Evolutionary conservation across 495 filamentous ascomycete species (phyloP).

Genomic region (Penicillium cinerascens): DNA sequence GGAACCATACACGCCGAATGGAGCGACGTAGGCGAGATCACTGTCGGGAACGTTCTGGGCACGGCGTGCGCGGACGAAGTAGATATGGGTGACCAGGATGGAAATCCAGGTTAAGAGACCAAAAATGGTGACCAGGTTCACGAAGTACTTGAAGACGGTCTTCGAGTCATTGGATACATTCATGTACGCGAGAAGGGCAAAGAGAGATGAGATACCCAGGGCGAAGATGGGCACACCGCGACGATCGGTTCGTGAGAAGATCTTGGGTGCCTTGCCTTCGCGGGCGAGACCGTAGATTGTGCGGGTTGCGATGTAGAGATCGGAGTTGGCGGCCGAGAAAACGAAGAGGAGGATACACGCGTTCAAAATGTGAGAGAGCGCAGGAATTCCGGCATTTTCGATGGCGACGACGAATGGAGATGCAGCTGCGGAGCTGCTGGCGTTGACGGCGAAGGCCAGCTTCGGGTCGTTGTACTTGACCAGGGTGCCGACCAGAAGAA

Average conservation of each 20-base stretch:
- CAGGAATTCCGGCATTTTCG: constrained; percentile 47
- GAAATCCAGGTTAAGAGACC: constrained; percentile 82
- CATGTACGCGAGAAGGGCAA: constrained; percentile 73
- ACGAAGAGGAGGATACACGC: constrained; percentile 74
- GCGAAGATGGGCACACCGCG: constrained; percentile 74
- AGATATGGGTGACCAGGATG: constrained; percentile 78
- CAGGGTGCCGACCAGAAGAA: constrained; percentile 52
- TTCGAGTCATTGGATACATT: constrained; percentile 66
- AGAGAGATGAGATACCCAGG: constrained; percentile 55
- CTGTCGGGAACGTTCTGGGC: constrained; percentile 66
- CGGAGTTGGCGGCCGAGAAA: constrained; percentile 72
- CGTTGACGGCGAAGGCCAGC: constrained; percentile 53
- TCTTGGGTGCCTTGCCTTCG: constrained; percentile 68
- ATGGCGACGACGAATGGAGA: constrained; percentile 65
- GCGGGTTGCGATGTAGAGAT: constrained; percentile 74
- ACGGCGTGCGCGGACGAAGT: constrained; percentile 67
- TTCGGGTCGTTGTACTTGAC: constrained; percentile 51
- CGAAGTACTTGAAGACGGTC: constrained; percentile 77
- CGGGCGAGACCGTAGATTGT: constrained; percentile 76
- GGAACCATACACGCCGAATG: constrained; percentile 65
- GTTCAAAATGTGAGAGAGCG: constrained; percentile 56
- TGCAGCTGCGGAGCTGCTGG: constrained; percentile 45
- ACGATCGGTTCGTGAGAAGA: constrained; percentile 67
- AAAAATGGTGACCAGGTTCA: constrained; percentile 78
- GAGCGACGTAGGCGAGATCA: constrained; percentile 68